Evolutionary conservation across 257 asterid genomes (phyloP).

Genomic region (Solanum peruvianum): DNA sequence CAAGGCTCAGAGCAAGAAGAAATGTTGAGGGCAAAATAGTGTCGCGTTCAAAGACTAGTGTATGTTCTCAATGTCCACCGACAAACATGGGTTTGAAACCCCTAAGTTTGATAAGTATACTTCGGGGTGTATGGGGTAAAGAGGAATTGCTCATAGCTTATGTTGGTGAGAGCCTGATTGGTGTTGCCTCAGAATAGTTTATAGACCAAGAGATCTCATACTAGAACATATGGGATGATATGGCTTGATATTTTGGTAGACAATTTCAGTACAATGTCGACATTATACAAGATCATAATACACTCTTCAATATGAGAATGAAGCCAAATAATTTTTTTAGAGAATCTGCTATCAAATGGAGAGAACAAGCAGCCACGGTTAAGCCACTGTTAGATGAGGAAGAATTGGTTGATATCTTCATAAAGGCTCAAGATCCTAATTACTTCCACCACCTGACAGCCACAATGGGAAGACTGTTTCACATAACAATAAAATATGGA

Average conservation of each 20-base stretch:
- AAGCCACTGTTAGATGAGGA: background rate
- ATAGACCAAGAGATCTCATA: background rate
- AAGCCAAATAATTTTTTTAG: background rate
- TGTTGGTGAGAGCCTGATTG: background rate
- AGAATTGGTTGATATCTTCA: background rate
- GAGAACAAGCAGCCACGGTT: background rate
- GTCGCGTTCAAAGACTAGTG: too few species aligned
- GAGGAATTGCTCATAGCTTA: background rate
- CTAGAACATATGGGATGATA: background rate
- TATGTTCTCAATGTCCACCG: too few species aligned
- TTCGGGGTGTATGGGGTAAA: background rate
- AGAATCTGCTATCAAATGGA: background rate
- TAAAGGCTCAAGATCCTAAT: background rate
- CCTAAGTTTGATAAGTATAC: too few species aligned
- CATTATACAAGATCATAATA: background rate
- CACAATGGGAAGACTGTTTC: background rate
- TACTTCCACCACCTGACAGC: background rate
- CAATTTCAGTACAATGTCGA: background rate
- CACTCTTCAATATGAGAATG: background rate
- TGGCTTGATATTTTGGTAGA: background rate
- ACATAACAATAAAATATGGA: background rate
- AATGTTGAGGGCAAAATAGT: too few species aligned
- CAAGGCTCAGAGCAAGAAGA: too few species aligned
- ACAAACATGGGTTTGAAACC: too few species aligned
- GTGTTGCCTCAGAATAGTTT: background rate